phyloP scores from a whole-genome alignment of 129 eudicot genomes.

The Glebionis coronaria region DNA sequence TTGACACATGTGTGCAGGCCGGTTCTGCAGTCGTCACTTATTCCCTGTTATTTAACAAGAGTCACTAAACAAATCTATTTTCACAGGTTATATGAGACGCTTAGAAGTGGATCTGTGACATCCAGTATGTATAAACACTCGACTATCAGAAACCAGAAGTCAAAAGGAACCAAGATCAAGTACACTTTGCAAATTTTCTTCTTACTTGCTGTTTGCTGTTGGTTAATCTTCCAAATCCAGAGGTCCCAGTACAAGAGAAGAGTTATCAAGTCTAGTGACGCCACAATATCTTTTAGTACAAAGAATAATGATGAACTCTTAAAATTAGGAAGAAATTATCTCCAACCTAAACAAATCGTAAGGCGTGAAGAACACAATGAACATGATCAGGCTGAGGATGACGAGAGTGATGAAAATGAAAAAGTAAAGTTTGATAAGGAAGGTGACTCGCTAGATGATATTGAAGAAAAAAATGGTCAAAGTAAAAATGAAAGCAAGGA shows the following conservation, averaged over 20 bases:
- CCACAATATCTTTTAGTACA: not conserved
- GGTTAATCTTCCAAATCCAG: conserved; percentile 16
- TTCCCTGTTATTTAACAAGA: too few relatives aligned
- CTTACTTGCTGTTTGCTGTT: conserved; percentile 6
- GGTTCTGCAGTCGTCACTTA: too few relatives aligned
- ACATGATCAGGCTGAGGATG: not conserved
- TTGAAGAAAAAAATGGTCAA: not conserved
- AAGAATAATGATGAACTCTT: not conserved
- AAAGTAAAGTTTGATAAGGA: not conserved
- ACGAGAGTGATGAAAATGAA: not conserved
- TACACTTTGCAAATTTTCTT: conserved; percentile 4
- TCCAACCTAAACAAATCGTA: not conserved
- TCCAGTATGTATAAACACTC: conserved; percentile 15
- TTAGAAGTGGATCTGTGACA: not conserved
- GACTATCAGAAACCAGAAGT: conserved; percentile 7
- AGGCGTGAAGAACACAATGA: not conserved
- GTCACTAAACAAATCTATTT: too few relatives aligned
- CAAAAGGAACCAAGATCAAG: conserved; percentile 13
- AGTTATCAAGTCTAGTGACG: not conserved
- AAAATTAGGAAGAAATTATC: conserved; percentile 15
- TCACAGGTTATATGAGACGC: too few relatives aligned
- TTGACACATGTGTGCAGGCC: too few relatives aligned
- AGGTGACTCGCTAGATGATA: not conserved
- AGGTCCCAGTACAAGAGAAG: conserved; percentile 9
- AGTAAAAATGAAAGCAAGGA: conserved; percentile 1